These are phyloP conservation scores for Pestalotiopsis fici DNA, from an alignment of 2,329 filamentous ascomycete genomes.

Conservation along the genomic window DNA sequence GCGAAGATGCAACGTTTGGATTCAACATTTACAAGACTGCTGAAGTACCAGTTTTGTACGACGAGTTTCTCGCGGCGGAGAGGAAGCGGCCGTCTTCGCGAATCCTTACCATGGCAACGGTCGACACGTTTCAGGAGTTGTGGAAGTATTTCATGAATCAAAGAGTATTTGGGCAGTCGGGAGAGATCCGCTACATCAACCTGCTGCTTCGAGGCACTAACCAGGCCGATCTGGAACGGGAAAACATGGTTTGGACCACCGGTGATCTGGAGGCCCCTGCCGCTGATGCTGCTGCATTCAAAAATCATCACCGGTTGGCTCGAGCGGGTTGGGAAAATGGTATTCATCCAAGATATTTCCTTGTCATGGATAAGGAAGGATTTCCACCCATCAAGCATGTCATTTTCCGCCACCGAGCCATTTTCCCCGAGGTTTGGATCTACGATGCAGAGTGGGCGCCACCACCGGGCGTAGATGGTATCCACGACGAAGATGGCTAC, in stretches of 20 bases:
- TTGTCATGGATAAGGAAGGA: neutral
- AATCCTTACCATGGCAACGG: no score
- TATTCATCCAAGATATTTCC: neutral
- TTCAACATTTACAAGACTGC: no score
- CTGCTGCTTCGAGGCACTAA: no score
- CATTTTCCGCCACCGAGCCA: neutral
- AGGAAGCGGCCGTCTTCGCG: no score
- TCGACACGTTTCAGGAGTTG: no score
- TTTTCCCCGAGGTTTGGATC: neutral
- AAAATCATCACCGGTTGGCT: neutral
- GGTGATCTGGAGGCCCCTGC: neutral
- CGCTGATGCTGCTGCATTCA: neutral
- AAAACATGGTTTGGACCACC: neutral
- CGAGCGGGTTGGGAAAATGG: neutral
- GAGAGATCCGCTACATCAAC: no score
- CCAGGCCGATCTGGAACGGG: neutral
- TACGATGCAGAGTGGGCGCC: slow-evolving; percentile 3
- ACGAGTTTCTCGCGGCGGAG: no score
- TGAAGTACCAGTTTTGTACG: no score
- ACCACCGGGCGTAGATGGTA: neutral
- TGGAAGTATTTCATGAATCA: no score
- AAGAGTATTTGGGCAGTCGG: no score
- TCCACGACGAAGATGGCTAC: slow-evolving; percentile 1
- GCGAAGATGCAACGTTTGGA: no score
- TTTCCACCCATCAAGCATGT: neutral